A percentile compares a stretch with the other conserved stretches of the same genome.
These are phyloP conservation scores for Rachicladosporium sp. DNA, from an alignment of 2,329 filamentous ascomycete species.

Conservation along the genomic window DNA sequence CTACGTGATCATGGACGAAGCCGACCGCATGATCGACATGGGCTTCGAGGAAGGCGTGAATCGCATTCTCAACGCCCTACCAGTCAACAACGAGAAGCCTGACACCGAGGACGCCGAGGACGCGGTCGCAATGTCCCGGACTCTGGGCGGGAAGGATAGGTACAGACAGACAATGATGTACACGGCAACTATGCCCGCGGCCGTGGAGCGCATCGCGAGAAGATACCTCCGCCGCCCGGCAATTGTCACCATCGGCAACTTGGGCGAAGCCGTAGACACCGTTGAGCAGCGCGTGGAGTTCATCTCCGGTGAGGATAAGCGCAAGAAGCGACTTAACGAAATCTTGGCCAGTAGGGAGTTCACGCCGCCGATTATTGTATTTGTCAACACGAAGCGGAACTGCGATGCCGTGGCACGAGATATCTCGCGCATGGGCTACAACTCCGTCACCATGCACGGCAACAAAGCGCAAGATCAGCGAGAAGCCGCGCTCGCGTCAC, in stretches of 20 bases:
- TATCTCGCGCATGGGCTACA: constrained; percentile 89
- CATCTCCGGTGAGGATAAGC: constrained; percentile 78
- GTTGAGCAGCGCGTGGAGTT: constrained; percentile 96
- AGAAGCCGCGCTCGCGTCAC: constrained; percentile 77
- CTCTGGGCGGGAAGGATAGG: constrained; percentile 60
- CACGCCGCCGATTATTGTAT: constrained; percentile 86
- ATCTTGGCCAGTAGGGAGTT: constrained; percentile 74
- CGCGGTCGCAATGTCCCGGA: constrained; percentile 67
- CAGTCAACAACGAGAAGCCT: constrained; percentile 86
- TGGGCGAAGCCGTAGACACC: constrained; percentile 91
- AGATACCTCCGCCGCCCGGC: constrained; percentile 90
- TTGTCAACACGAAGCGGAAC: constrained; percentile 99
- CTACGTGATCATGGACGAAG: constrained; percentile 99
- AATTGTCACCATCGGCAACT: constrained; percentile 87
- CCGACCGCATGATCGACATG: constrained; percentile 96
- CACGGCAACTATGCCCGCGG: constrained; percentile 91
- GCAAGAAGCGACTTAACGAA: constrained; percentile 89
- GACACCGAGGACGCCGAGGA: constrained; percentile 88
- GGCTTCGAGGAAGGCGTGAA: constrained; percentile 97
- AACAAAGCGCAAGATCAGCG: constrained; percentile 96
- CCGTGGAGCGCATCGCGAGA: constrained; percentile 89
- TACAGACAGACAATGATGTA: constrained; percentile 99
- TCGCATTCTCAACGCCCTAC: constrained; percentile 89
- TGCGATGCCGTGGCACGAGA: constrained; percentile 90
- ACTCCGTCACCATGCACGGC: constrained; percentile 80